These are phyloP conservation scores for Adansonia madagascariensis DNA, from an alignment of 441 rosid species.

Conservation along the genomic window DNA sequence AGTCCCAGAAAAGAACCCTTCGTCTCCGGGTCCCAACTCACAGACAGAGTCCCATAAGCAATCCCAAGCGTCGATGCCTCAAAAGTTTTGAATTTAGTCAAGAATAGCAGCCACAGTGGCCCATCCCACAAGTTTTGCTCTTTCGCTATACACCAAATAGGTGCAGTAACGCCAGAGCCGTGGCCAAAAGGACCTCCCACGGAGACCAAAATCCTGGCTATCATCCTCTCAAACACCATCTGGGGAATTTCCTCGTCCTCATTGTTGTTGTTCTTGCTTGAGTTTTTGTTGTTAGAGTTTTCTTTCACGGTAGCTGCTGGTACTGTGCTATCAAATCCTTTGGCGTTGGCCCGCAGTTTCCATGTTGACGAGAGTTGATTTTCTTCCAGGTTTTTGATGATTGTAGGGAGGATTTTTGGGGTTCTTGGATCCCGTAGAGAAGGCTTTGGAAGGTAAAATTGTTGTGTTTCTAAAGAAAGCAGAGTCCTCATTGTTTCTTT, in stretches of 20 bases:
- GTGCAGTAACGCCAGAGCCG: neutral
- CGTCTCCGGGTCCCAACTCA: slow-evolving; percentile 6
- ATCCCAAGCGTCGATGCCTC: slow-evolving; percentile 15
- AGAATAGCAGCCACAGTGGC: slow-evolving; percentile 10
- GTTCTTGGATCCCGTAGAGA: neutral
- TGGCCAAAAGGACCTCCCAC: neutral
- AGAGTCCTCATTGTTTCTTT: neutral
- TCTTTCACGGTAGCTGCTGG: neutral
- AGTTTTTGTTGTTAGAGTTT: neutral
- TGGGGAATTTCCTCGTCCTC: neutral
- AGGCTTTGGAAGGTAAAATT: neutral
- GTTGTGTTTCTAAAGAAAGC: neutral
- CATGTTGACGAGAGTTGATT: neutral
- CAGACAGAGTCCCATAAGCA: slow-evolving; percentile 11
- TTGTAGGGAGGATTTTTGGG: neutral
- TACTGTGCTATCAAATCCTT: neutral
- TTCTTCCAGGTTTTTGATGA: neutral
- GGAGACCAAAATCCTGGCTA: slow-evolving; percentile 4
- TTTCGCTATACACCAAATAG: neutral
- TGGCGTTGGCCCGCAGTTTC: neutral
- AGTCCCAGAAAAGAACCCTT: slow-evolving; percentile 9
- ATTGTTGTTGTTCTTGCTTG: neutral
- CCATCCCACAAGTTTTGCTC: neutral
- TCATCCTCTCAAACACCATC: slow-evolving; percentile 10
- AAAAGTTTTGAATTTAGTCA: slow-evolving; percentile 4